These are phyloP conservation scores for Schoenoplectus triqueter DNA, from an alignment of 202 grass and related monocot species.

Conservation along the genomic window DNA sequence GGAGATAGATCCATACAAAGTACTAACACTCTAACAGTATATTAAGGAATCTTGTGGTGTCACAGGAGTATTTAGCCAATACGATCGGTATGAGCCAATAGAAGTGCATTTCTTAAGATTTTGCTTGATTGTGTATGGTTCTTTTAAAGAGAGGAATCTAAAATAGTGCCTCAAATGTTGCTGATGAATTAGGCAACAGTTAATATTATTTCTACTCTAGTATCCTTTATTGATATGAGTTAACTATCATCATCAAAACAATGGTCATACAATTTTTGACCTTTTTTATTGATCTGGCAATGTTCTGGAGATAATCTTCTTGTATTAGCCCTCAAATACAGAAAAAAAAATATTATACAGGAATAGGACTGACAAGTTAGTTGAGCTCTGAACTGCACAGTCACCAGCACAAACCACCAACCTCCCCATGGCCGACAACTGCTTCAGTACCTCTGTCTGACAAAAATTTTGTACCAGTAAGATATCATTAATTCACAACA, in stretches of 20 bases:
- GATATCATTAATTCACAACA: conserved; percentile 1
- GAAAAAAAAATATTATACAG: neutral
- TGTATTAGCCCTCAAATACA: neutral
- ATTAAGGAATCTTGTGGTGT: too few species aligned
- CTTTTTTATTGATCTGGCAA: neutral
- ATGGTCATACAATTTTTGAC: neutral
- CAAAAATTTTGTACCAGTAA: conserved; percentile 25
- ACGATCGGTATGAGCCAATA: neutral
- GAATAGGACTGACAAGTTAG: conserved; percentile 70
- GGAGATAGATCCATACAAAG: neutral
- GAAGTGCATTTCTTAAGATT: conserved; percentile 6
- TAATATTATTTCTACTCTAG: neutral
- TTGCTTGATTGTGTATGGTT: neutral
- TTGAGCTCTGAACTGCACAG: conserved; percentile 71
- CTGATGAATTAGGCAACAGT: neutral
- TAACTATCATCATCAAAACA: neutral
- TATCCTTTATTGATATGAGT: neutral
- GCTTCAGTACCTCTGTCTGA: conserved; percentile 89
- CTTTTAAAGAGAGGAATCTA: neutral
- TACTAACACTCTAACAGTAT: neutral
- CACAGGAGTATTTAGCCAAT: too few species aligned
- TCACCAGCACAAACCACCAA: conserved; percentile 85
- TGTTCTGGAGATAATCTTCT: neutral
- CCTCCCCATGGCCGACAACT: conserved; percentile 88
- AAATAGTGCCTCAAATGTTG: neutral